Base-by-base conservation (phyloP, 371 early-diverging fungal genomes). In the Aphelidium insulamus region DNA sequence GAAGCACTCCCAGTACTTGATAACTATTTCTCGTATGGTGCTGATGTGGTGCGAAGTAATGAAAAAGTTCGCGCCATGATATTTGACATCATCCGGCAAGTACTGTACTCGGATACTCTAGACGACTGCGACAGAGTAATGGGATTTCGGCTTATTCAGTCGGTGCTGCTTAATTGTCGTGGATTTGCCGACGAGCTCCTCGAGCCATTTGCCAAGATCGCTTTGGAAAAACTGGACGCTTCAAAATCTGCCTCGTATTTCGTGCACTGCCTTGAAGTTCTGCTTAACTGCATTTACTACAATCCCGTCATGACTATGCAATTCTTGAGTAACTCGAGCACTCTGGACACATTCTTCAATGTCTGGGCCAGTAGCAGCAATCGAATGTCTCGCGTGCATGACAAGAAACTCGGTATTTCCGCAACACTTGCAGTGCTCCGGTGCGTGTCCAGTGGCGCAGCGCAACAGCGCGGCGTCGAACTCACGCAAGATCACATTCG, bases 341-440 rank as follows among this genome's bases (percentile, higher is more conserved):
- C 60, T 25, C 39, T 80, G 16, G 62, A 61, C 26, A 57, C 62
- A 36, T 78, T 87, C 45, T 44, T 59, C 6, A 51, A 66, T n/a
- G 59, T 55, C 34, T 21, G 37, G 15, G 4, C 9, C 4, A 19
- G 8, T 11, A 20, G 14, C 10, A 16, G 26, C 16, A 32, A 0
- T 14, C n/a, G 5, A 28, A 5, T 7, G 19, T 37, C 31, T 30
- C 61, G 86, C 32, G 90, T 91, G 4, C 83, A 86, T 44, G 92
- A 91, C 56, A 87, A 83, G 63, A 81, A 79, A 55, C 62, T 88
- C 10, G 62, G 64, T 7, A 77, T 91, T 28, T 45, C 81, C 24
- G 65, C 85, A 0, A 48, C 88, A 19, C 74, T 71, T 34, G 46
- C 78, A 0, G 39, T 91, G 12, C 38, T 87, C 44, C 30, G 77